Evolutionary conservation across 1,284 basidiomycete species (phyloP), one percentile per base, ranked within the genome.

Genomic region (Ceratorhiza oryzae-sativae): DNA sequence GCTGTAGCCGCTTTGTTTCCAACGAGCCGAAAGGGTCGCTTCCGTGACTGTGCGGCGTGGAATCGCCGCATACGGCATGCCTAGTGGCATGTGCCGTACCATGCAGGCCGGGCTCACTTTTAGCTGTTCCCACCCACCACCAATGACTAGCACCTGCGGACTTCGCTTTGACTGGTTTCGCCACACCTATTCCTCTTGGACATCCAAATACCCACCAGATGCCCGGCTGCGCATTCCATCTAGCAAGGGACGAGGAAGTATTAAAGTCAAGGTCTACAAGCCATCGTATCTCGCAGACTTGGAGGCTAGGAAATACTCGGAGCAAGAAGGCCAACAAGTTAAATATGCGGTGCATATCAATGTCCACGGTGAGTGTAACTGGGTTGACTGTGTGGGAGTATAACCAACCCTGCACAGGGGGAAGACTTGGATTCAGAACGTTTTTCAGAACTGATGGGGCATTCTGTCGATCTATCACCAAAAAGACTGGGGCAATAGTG

Each of bases 341-440:
- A 60, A 39, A 46, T 46, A 60, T 39, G 56, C 72, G 18, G 67
- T 71, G 32, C 67, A 73, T 45, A 71, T 73, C 39, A 73, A 73
- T 27, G 13, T 61, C 6, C 72, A 73, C 42, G 72, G 72, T 45
- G 39, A 49, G 53, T 34, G 20, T 3, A 0, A 6, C 9, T 10
- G 27, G 2, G 3, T 5, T 12, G 36, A 1, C 27, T 46, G 15
- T 30, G 25, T 34, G n/a, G 10, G n/a, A 12, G 6, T 62, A 30
- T 55, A 59, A 72, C 25, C n/a, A 34, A 12, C 9, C 18, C 27
- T 25, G 27, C 39, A 65, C 23, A 67, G 65, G 65, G 18, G 42
- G 48, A 2, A 34, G 53, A 12, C 53, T 68, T 23, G 53, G 42
- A 2, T 18, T 58, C 53, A 39, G 30, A 10, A 67, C 36, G 3